Evolutionary conservation across 371 early-diverging fungal species (phyloP).

Genomic region (Nematocida parisii): DNA sequence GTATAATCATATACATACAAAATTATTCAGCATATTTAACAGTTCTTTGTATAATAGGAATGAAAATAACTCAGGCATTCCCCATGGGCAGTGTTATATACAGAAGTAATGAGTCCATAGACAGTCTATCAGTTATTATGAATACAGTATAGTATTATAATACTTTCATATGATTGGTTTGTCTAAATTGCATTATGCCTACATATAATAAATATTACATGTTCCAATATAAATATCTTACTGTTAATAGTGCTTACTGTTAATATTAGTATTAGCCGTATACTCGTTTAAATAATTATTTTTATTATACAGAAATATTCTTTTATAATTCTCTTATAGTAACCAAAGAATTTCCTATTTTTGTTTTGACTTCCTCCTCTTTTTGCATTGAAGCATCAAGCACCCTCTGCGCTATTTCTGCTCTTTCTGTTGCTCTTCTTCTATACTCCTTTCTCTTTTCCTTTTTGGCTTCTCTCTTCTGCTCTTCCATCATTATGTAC

Average conservation of each 20-base stretch:
- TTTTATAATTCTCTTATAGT: conserved; percentile 47
- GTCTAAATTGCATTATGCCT: too few species aligned
- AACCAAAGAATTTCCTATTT: conserved; percentile 45
- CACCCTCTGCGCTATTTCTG: conserved; percentile 48
- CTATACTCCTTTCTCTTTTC: conserved; percentile 34
- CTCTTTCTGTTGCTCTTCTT: conserved; percentile 27
- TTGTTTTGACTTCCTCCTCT: conserved; percentile 6
- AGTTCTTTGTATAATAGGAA: conserved; percentile 33
- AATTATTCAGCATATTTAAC: conserved; percentile 23
- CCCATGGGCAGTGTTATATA: conserved; percentile 30
- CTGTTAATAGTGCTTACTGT: too few species aligned
- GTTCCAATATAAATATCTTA: too few species aligned
- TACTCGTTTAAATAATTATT: too few species aligned
- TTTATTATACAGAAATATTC: background rate
- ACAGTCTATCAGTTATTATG: conserved; percentile 10
- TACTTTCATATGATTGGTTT: too few species aligned
- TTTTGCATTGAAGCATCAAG: background rate
- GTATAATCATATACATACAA: conserved; percentile 4
- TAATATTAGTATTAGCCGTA: too few species aligned
- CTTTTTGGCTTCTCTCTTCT: conserved; percentile 41
- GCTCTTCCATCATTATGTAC: conserved; percentile 21
- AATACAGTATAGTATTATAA: conserved; percentile 1
- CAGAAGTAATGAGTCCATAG: background rate
- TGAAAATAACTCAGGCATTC: conserved; percentile 20
- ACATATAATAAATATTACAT: too few species aligned